Conservation (phyloP, 108 stramenopile species). For the Skeletonema potamos region DNA sequence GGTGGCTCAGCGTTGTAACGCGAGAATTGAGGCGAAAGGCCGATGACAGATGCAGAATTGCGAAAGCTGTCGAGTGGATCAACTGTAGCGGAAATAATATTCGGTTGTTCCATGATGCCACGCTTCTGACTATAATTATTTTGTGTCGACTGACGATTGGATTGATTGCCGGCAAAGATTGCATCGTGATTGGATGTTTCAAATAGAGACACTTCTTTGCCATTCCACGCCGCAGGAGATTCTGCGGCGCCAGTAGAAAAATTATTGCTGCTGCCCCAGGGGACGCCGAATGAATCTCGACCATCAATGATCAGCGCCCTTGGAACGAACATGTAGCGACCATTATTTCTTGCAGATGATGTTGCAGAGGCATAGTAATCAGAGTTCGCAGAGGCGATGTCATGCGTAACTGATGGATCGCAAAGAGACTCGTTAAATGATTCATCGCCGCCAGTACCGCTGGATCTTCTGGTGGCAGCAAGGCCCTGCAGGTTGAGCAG, state of each 20-base stretch:
- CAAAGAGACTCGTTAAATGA: constrained; percentile 34
- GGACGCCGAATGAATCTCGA: constrained; percentile 23
- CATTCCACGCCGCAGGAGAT: background rate
- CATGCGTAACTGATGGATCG: constrained; percentile 62
- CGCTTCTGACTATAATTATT: too few species aligned
- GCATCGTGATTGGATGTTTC: background rate
- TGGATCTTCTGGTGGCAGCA: constrained; percentile 34
- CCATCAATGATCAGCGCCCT: constrained; percentile 72
- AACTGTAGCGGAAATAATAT: background rate
- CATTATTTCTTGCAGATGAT: background rate
- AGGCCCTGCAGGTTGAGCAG: constrained; percentile 74
- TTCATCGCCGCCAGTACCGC: background rate
- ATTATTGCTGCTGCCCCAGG: background rate
- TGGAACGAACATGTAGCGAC: constrained; percentile 47
- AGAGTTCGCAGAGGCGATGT: constrained; percentile 2
- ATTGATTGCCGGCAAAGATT: background rate
- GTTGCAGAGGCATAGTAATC: constrained; percentile 1
- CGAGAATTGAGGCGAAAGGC: constrained; percentile 15
- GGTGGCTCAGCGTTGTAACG: constrained; percentile 15
- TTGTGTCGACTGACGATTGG: background rate
- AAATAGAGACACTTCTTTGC: background rate
- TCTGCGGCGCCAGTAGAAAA: background rate
- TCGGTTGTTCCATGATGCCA: background rate
- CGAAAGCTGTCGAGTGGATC: constrained; percentile 28
- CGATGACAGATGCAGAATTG: constrained; percentile 13